These are phyloP conservation scores for Saturnispora hagleri DNA, from an alignment of 805 yeast species.

Conservation along the genomic window DNA sequence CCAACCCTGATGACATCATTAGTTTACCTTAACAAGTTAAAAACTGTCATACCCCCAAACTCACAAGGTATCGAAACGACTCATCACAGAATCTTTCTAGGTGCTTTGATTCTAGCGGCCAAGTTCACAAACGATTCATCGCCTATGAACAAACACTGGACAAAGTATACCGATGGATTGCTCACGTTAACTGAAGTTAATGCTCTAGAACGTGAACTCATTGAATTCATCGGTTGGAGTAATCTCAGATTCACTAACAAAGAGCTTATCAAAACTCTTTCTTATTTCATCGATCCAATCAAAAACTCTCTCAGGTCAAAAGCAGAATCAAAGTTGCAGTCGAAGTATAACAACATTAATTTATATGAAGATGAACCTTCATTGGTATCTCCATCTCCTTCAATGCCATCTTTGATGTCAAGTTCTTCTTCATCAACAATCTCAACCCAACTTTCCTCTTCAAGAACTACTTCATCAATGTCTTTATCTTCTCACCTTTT, in stretches of 20 bases:
- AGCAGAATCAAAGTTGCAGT: constrained; percentile 8
- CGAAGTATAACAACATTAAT: background rate
- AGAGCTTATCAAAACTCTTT: constrained; percentile 61
- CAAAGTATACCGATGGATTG: constrained; percentile 82
- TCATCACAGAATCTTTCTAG: constrained; percentile 84
- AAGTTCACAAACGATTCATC: constrained; percentile 88
- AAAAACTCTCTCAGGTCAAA: constrained; percentile 37
- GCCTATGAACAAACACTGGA: constrained; percentile 96
- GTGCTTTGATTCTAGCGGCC: constrained; percentile 85
- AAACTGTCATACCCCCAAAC: constrained; percentile 71
- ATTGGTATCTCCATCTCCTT: background rate
- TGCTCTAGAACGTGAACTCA: constrained; percentile 82
- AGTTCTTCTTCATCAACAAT: constrained; percentile 12
- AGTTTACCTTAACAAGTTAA: constrained; percentile 70
- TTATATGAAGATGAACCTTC: background rate
- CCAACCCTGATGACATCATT: constrained; percentile 91
- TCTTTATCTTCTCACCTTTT: background rate
- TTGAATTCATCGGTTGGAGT: constrained; percentile 79
- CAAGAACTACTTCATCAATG: constrained; percentile 28
- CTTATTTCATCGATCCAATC: constrained; percentile 70
- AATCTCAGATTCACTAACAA: constrained; percentile 51
- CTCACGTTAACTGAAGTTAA: constrained; percentile 72
- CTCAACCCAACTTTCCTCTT: constrained; percentile 22
- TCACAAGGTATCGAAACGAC: constrained; percentile 91
- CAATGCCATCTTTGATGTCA: constrained; percentile 12